Percentiles rank a stretch among this genome's conserved stretches.
phyloP scores from a whole-genome alignment of 2,329 filamentous ascomycete genomes.

The Phialophora macrospora region DNA sequence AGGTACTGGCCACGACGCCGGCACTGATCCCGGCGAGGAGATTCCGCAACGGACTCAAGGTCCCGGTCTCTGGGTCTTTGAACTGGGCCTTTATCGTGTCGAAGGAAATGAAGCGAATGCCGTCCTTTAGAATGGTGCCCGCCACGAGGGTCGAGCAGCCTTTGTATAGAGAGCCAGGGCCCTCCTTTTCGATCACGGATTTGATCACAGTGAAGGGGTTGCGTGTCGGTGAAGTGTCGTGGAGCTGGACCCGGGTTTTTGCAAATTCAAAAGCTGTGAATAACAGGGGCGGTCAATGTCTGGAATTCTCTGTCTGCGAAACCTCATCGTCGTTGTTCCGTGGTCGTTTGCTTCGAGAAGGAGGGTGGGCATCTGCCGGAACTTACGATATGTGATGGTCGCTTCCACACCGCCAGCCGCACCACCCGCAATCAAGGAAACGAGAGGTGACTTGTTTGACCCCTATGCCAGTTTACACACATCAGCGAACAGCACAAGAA shows the following conservation, averaged over 20 bases:
- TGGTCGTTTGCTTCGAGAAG: neutral
- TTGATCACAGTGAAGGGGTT: slow-evolving; percentile 65
- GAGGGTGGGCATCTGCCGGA: neutral
- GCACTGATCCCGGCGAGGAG: slow-evolving; percentile 69
- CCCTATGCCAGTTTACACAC: slow-evolving; percentile 4
- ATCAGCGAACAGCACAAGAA: neutral
- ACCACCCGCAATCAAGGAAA: slow-evolving; percentile 58
- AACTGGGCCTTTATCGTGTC: slow-evolving; percentile 64
- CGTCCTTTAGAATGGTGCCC: slow-evolving; percentile 68
- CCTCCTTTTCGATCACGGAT: slow-evolving; percentile 62
- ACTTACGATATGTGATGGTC: slow-evolving; percentile 48
- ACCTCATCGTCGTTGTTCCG: neutral
- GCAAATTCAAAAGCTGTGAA: slow-evolving; percentile 66
- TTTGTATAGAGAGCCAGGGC: slow-evolving; percentile 64
- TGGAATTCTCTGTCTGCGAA: neutral
- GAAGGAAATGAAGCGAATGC: slow-evolving; percentile 68
- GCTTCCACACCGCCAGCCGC: slow-evolving; percentile 61
- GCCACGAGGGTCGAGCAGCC: slow-evolving; percentile 66
- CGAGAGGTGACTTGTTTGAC: slow-evolving; percentile 42
- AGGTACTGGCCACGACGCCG: slow-evolving; percentile 64
- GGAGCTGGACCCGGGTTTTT: slow-evolving; percentile 67
- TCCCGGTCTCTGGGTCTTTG: slow-evolving; percentile 61
- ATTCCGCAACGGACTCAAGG: slow-evolving; percentile 60
- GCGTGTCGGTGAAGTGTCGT: slow-evolving; percentile 49
- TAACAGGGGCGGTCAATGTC: neutral